Conservation (phyloP, 106 monocot genomes). For the Dendrobium officinale region DNA sequence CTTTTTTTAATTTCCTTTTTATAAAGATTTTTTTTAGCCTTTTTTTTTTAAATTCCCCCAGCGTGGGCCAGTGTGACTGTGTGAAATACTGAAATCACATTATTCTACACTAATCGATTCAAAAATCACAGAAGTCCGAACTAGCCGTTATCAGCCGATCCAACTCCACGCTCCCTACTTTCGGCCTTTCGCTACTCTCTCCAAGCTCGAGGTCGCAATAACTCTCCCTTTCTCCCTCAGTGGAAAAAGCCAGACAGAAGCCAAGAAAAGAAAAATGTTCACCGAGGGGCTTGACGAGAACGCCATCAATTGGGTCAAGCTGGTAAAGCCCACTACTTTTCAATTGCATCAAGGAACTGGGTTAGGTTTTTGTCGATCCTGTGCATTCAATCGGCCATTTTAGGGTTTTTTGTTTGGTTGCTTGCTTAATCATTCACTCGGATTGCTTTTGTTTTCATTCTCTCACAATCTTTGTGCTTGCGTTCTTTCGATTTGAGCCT, state of each 20-base stretch:
- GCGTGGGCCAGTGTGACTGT: background rate
- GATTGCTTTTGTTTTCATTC: background rate
- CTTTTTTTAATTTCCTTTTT: no score
- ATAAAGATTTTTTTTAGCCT: no score
- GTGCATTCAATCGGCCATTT: background rate
- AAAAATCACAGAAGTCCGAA: background rate
- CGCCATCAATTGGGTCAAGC: slow-evolving; percentile 83
- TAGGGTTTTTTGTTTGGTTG: background rate
- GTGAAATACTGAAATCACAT: no score
- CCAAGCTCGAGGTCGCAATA: background rate
- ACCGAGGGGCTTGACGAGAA: slow-evolving; percentile 89
- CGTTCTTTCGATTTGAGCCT: background rate
- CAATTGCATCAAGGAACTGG: background rate
- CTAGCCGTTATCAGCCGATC: background rate
- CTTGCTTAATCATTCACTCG: background rate
- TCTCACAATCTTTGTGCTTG: background rate
- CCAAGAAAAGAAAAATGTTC: slow-evolving; percentile 35
- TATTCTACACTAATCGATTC: background rate
- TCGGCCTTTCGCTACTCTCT: background rate
- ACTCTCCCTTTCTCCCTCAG: slow-evolving; percentile 10
- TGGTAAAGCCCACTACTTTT: slow-evolving; percentile 23
- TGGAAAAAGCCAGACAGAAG: background rate
- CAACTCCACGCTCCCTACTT: background rate
- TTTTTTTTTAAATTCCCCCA: no score
- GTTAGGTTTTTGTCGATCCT: background rate